A percentile compares a stretch with the other conserved stretches of the same genome.
These are phyloP conservation scores for Akanthomyces lecanii DNA, from an alignment of 2,329 filamentous ascomycete genomes.

Conservation along the genomic window DNA sequence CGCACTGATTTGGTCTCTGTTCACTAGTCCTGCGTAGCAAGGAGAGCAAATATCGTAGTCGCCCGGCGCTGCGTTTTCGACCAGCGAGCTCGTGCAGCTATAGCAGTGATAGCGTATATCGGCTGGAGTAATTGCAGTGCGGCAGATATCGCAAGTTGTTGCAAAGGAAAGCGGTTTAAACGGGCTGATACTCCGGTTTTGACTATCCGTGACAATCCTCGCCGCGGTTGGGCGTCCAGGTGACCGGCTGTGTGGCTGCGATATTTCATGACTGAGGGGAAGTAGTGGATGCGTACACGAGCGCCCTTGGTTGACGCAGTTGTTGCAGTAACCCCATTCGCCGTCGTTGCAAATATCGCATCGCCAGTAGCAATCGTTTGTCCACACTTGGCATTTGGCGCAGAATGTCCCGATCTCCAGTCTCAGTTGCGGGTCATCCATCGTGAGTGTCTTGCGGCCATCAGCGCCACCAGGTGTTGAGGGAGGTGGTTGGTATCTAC, in stretches of 20 bases:
- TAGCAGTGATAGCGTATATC: slow-evolving; percentile 76
- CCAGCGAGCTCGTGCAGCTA: slow-evolving; percentile 55
- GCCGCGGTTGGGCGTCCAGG: slow-evolving; percentile 45
- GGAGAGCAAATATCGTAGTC: slow-evolving; percentile 80
- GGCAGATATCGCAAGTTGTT: slow-evolving; percentile 76
- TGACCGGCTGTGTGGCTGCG: slow-evolving; percentile 31
- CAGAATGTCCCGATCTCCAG: slow-evolving; percentile 83
- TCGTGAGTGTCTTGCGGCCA: slow-evolving; percentile 55
- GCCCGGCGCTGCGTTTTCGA: slow-evolving; percentile 51
- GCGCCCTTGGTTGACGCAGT: slow-evolving; percentile 76
- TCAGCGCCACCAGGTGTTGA: slow-evolving; percentile 48
- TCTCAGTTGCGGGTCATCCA: slow-evolving; percentile 62
- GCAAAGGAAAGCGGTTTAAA: slow-evolving; percentile 69
- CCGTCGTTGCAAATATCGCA: slow-evolving; percentile 85
- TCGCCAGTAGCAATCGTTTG: slow-evolving; percentile 86
- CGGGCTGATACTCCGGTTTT: slow-evolving; percentile 42
- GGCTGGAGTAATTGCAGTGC: slow-evolving; percentile 63
- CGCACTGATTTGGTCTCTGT: slow-evolving; percentile 59
- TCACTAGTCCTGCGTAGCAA: slow-evolving; percentile 69
- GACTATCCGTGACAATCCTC: slow-evolving; percentile 44
- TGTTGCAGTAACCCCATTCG: slow-evolving; percentile 91
- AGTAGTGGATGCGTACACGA: slow-evolving; percentile 80
- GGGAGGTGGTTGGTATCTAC: slow-evolving; percentile 51
- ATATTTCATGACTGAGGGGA: slow-evolving; percentile 62
- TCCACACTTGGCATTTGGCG: slow-evolving; percentile 65